These are phyloP conservation scores for Aspergillus pseudotamarii DNA, from an alignment of 2,329 filamentous ascomycete genomes.

Conservation along the genomic window DNA sequence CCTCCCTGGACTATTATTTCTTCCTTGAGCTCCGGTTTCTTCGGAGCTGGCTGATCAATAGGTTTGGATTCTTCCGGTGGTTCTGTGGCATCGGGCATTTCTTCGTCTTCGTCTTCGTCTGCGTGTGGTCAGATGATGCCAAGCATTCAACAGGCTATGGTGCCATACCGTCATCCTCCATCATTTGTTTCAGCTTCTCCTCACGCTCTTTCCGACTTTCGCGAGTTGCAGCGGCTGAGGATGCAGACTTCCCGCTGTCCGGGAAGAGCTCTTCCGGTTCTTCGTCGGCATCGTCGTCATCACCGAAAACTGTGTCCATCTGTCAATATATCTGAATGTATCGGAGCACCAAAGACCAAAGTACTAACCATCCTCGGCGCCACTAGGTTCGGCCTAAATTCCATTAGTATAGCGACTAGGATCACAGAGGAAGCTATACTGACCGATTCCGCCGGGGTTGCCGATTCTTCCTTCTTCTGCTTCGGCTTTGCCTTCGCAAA, in stretches of 20 bases:
- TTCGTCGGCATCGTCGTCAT: slow-evolving; percentile 61
- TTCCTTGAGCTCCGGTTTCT: slow-evolving; percentile 51
- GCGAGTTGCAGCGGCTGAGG: slow-evolving; percentile 35
- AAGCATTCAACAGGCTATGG: slow-evolving; percentile 37
- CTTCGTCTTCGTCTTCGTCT: slow-evolving; percentile 50
- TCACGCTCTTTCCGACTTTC: slow-evolving; percentile 64
- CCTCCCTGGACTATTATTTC: slow-evolving; percentile 62
- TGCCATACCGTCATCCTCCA: slow-evolving; percentile 62
- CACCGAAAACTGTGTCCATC: slow-evolving; percentile 48
- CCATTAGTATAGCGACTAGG: slow-evolving; percentile 19
- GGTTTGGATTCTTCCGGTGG: slow-evolving; percentile 40
- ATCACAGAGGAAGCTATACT: slow-evolving; percentile 28
- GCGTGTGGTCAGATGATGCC: slow-evolving; percentile 26
- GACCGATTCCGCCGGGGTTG: slow-evolving; percentile 44
- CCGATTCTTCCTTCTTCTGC: slow-evolving; percentile 45
- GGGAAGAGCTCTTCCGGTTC: slow-evolving; percentile 56
- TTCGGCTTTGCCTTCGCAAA: slow-evolving; percentile 74
- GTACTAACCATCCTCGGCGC: slow-evolving; percentile 53
- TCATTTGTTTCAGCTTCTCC: slow-evolving; percentile 71
- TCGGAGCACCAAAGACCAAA: not conserved
- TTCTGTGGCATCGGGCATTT: slow-evolving; percentile 59
- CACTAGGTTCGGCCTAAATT: slow-evolving; percentile 37
- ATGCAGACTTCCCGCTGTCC: slow-evolving; percentile 38
- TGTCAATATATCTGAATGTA: slow-evolving; percentile 21
- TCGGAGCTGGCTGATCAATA: slow-evolving; percentile 38